A percentile compares a stretch with the other conserved stretches of the same genome.
Evolutionary conservation across 164 flowering plant genomes (phyloP).

Genomic region (Stephania japonica): DNA sequence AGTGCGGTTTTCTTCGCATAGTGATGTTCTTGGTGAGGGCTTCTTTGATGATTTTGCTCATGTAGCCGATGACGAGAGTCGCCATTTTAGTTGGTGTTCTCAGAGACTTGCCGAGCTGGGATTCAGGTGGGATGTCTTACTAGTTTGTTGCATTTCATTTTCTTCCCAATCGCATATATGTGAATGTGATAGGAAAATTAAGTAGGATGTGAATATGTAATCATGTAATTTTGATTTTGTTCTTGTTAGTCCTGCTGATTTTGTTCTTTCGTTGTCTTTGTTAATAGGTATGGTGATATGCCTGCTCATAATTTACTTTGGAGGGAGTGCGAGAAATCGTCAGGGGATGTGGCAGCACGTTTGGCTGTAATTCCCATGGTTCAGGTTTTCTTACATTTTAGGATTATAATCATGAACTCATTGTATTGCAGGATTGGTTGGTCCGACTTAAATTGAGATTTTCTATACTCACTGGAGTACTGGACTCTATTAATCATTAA

Average conservation of each 20-base stretch:
- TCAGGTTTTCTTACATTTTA: slow-evolving; percentile 45
- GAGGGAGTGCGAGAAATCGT: slow-evolving; percentile 90
- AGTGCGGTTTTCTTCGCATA: slow-evolving; percentile 74
- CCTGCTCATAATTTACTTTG: slow-evolving; percentile 96
- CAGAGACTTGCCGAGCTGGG: slow-evolving; percentile 92
- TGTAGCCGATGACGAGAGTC: slow-evolving; percentile 98
- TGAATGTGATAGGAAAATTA: background rate
- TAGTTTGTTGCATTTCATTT: no score
- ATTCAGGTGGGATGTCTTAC: slow-evolving; percentile 42
- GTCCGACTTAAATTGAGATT: no score
- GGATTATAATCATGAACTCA: background rate
- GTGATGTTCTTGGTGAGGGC: slow-evolving; percentile 61
- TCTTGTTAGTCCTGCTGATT: background rate
- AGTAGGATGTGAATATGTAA: no score
- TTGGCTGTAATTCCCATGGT: slow-evolving; percentile 86
- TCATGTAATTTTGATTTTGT: background rate
- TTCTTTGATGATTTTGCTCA: slow-evolving; percentile 94
- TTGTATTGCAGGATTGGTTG: no score
- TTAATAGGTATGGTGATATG: slow-evolving; percentile 87
- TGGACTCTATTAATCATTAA: no score
- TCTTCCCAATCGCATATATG: no score
- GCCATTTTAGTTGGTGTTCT: slow-evolving; percentile 92
- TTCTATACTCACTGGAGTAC: no score
- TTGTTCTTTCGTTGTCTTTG: no score
- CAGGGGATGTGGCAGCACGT: slow-evolving; percentile 80